Conservation (phyloP, 164 flowering plant genomes). For the Magnolia officinalis region DNA sequence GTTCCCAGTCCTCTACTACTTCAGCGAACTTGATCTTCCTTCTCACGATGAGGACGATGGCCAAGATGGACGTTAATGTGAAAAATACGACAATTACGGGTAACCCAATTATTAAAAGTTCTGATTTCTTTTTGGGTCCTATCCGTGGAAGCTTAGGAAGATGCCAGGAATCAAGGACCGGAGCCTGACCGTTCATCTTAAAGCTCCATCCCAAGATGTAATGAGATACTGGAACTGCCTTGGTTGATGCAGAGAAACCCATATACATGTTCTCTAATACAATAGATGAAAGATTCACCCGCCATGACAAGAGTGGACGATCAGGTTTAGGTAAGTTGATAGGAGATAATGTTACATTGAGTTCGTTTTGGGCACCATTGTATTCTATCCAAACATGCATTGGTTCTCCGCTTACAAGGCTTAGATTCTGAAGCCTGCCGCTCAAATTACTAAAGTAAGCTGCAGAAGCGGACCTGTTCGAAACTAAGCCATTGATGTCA, state of each 20-base stretch:
- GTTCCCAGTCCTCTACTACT: constrained; percentile 9
- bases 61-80: background rate
- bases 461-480: background rate
- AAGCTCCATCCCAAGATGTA: constrained; percentile 22
- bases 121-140: background rate
- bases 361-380: too few relatives aligned
- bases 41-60: background rate
- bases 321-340: constrained; percentile 5
- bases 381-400: too few relatives aligned
- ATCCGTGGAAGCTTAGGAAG: constrained; percentile 15
- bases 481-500: background rate
- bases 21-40: constrained; percentile 11
- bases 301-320: constrained; percentile 15
- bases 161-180: constrained; percentile 2
- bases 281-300: constrained; percentile 3
- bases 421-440: too few relatives aligned
- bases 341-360: constrained; percentile 5
- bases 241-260: constrained; percentile 16
- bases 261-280: constrained; percentile 9
- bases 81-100: background rate
- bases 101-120: constrained; percentile 2
- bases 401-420: too few relatives aligned
- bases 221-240: background rate
- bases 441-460: too few relatives aligned
- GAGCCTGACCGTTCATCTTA: constrained; percentile 14